Conservation (phyloP, 805 yeast species). For the Lipomyces yamanashiensis region DNA sequence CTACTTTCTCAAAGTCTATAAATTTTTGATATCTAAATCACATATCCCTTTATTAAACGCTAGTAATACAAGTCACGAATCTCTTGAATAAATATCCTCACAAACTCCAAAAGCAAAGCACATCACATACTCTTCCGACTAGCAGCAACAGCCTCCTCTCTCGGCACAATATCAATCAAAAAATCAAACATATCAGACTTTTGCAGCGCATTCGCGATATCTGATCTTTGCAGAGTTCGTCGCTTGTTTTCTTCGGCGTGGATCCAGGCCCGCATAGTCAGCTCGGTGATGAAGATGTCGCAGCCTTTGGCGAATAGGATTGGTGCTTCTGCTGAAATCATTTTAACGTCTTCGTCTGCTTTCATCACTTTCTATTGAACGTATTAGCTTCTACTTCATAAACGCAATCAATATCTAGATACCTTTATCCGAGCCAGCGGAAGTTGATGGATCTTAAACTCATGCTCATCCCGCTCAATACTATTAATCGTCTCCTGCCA, state of each 20-base stretch:
- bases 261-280: conserved; percentile 99
- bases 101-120: neutral
- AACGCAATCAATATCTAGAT: neutral
- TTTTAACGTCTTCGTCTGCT: conserved; percentile 68
- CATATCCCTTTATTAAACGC: neutral
- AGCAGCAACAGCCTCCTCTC: conserved; percentile 63
- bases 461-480: conserved; percentile 87
- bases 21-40: conserved; percentile 58
- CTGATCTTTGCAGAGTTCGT: conserved; percentile 89
- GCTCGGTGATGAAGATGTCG: conserved; percentile 93
- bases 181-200: conserved; percentile 98
- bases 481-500: conserved; percentile 96
- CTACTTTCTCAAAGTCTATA: conserved; percentile 85
- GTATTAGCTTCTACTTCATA: neutral
- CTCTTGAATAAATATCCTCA: neutral
- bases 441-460: conserved; percentile 89
- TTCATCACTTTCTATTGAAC: conserved; percentile 37
- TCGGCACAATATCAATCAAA: conserved; percentile 91
- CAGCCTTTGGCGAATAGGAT: conserved; percentile 97
- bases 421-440: conserved; percentile 96
- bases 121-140: conserved; percentile 23
- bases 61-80: neutral
- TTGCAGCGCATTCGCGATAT: conserved; percentile 92
- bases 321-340: conserved; percentile 99
- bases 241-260: conserved; percentile 97